Evolutionary conservation across 2,329 filamentous ascomycete genomes (phyloP).

Genomic region (Penicillium sp.): DNA sequence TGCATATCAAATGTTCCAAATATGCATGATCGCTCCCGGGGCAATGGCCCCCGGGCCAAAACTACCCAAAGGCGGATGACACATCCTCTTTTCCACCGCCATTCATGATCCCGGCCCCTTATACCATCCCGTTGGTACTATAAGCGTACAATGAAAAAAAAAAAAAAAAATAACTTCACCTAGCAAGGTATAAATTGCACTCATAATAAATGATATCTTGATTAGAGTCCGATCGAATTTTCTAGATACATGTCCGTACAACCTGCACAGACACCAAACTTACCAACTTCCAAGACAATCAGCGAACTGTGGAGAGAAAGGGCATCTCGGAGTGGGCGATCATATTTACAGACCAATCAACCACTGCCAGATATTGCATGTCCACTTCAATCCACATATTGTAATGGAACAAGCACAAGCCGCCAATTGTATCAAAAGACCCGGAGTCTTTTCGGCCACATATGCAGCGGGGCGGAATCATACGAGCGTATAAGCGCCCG

Average conservation of each 20-base stretch:
- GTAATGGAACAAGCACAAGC: neutral
- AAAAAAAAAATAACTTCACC: too few species aligned
- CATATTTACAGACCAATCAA: neutral
- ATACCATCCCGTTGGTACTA: neutral
- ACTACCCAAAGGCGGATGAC: neutral
- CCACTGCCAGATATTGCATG: neutral
- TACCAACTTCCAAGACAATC: neutral
- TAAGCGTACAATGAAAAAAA: neutral
- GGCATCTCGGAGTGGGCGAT: neutral
- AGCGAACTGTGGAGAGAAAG: neutral
- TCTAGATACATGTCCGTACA: too few species aligned
- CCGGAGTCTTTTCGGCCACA: neutral
- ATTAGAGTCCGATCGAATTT: too few species aligned
- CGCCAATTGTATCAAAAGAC: neutral
- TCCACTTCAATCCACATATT: neutral
- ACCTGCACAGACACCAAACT: neutral
- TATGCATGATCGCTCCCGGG: neutral
- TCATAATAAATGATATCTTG: too few species aligned
- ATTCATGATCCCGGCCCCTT: neutral
- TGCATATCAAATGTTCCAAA: too few species aligned
- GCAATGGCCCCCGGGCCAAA: neutral
- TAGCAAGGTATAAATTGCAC: too few species aligned
- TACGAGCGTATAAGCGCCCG: neutral
- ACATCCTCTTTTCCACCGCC: conserved; percentile 1
- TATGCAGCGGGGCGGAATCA: neutral